phyloP scores from a whole-genome alignment of 805 yeast species.

The Zygosaccharomyces bisporus region DNA sequence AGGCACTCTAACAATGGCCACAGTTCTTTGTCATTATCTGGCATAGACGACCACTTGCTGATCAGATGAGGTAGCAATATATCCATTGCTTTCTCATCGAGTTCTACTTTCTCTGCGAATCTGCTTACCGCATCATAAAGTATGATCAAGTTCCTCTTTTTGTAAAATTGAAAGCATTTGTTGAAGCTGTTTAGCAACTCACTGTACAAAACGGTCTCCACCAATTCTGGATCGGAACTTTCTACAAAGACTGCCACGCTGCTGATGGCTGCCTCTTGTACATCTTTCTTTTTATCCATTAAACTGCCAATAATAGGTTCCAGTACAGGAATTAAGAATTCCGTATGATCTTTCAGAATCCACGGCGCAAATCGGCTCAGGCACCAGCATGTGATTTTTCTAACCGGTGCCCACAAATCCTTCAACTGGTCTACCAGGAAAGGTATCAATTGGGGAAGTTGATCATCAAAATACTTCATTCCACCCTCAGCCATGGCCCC shows the following conservation, averaged over 20 bases:
- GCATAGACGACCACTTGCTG: slow-evolving; percentile 69
- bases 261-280: slow-evolving; percentile 92
- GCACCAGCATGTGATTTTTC: slow-evolving; percentile 96
- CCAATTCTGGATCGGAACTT: slow-evolving; percentile 57
- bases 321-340: slow-evolving; percentile 71
- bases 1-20: slow-evolving; percentile 94
- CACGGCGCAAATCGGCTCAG: slow-evolving; percentile 78
- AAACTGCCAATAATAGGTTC: slow-evolving; percentile 71
- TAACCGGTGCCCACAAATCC: slow-evolving; percentile 76
- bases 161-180: slow-evolving; percentile 71
- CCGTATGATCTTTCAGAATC: slow-evolving; percentile 71
- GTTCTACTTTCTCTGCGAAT: slow-evolving; percentile 67
- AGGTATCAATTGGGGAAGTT: slow-evolving; percentile 78
- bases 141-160: slow-evolving; percentile 73
- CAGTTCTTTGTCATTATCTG: slow-evolving; percentile 76
- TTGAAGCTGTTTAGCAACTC: slow-evolving; percentile 68
- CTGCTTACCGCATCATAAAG: slow-evolving; percentile 90
- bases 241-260: slow-evolving; percentile 84
- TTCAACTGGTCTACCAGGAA: slow-evolving; percentile 74
- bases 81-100: slow-evolving; percentile 55
- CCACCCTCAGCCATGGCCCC: slow-evolving; percentile 96
- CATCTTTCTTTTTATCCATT: slow-evolving; percentile 80
- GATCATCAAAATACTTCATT: slow-evolving; percentile 61
- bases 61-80: slow-evolving; percentile 76
- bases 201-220: slow-evolving; percentile 56